phyloP scores from a whole-genome alignment of 176 grass and related monocot genomes.

The Ampelocalamus luodianensis region DNA sequence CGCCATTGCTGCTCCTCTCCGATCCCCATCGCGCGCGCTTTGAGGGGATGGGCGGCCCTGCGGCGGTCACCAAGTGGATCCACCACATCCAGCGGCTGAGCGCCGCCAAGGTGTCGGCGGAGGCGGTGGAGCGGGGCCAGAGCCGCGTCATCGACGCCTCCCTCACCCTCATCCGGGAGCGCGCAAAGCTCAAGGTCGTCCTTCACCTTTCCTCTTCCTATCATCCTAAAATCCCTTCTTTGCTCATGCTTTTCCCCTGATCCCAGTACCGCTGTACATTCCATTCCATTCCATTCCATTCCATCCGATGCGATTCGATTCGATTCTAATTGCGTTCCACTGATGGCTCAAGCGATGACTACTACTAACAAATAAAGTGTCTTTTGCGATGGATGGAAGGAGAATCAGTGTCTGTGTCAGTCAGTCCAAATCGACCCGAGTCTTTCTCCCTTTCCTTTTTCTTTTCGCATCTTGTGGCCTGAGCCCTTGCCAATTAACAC shows the following conservation, averaged over 20 bases:
- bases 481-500: not conserved
- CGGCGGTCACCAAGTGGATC: conserved; percentile 66
- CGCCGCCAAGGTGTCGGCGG: conserved; percentile 60
- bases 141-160: conserved; percentile 93
- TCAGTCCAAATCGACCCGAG: not conserved
- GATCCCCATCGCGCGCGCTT: no score
- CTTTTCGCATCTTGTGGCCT: not conserved
- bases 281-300: conserved; percentile 16
- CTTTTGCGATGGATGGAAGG: not conserved
- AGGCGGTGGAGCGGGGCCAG: conserved; percentile 78
- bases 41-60: conserved; percentile 41
- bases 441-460: not conserved
- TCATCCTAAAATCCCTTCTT: not conserved
- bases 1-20: no score
- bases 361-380: not conserved
- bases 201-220: not conserved
- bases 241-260: not conserved
- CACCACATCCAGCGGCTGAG: conserved; percentile 68
- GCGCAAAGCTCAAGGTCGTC: conserved; percentile 91
- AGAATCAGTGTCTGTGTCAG: not conserved
- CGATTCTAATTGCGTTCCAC: not conserved
- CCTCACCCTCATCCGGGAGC: conserved; percentile 95
- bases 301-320: not conserved
- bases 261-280: conserved; percentile 16
- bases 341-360: not conserved